phyloP scores from a whole-genome alignment of 192 early-diverging fungal species.

The Fimicolochytrium jonesii region DNA sequence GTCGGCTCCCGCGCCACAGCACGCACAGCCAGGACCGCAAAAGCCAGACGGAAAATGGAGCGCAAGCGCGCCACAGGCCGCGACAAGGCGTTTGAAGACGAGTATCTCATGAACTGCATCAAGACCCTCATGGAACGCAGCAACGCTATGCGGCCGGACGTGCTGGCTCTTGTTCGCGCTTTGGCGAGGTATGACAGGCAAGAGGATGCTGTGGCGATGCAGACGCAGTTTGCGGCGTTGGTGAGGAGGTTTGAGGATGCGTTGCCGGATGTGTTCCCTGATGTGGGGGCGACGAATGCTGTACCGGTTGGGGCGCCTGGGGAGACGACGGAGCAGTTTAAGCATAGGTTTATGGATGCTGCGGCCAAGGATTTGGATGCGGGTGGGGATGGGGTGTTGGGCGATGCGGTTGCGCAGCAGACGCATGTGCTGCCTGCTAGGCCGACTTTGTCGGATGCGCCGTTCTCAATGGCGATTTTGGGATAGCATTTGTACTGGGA shows the following conservation, averaged over 20 bases:
- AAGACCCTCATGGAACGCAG: slow-evolving; percentile 51
- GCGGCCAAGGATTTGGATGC: neutral
- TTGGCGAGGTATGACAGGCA: slow-evolving; percentile 8
- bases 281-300: neutral
- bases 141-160: slow-evolving; percentile 42
- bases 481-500: slow-evolving; percentile 14
- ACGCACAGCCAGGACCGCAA: slow-evolving; percentile 42
- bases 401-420: neutral
- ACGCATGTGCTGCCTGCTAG: neutral
- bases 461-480: slow-evolving; percentile 13
- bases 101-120: slow-evolving; percentile 75
- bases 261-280: slow-evolving; percentile 23
- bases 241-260: slow-evolving; percentile 11
- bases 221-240: slow-evolving; percentile 10
- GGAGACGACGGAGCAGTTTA: slow-evolving; percentile 34
- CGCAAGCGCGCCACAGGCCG: slow-evolving; percentile 69
- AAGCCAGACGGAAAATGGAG: slow-evolving; percentile 27
- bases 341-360: slow-evolving; percentile 18
- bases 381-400: neutral
- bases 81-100: slow-evolving; percentile 86
- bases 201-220: slow-evolving; percentile 22
- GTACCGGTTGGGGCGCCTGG: neutral
- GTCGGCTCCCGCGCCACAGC: slow-evolving; percentile 15
- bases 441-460: slow-evolving; percentile 13
- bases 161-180: slow-evolving; percentile 22